Base-by-base conservation (phyloP, 2,329 filamentous ascomycete species). In the Cercospora nicotianae region DNA sequence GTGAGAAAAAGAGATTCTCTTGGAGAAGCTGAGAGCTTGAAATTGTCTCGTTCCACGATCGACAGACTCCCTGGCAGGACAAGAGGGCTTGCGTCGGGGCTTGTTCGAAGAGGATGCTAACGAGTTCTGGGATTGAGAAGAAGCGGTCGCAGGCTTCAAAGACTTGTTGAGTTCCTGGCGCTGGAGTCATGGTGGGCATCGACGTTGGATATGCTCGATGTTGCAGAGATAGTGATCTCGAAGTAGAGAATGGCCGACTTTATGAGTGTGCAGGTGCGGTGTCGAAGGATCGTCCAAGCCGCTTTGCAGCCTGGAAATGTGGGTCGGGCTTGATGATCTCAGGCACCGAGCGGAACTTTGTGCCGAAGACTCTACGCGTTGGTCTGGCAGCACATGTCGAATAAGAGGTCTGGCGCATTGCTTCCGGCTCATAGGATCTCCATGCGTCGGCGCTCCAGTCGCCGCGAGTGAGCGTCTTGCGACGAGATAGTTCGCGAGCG, bases 21-120 rank as follows among this genome's bases (percentile, higher is more conserved):
- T 69, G 69, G 8, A 69, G 26, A 13, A 30, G 42, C 13, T 66
- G n/a, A 1, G 60, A 65, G 8, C 57, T 3, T 9, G 23, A 16
- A 28, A 69, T 69, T 42, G 64, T 66, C 7, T 36, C 18, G 20
- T 65, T 64, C 69, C 67, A 67, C 16, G 9, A n/a, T 23, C 13
- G 30, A 30, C 67, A 70, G 51, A 70, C 69, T 18, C 59, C 42
- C 39, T 67, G 69, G 51, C 67, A 67, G 30, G 67, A 67, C 20
- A 70, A 6, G 5, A 70, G 55, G 2, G 59, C 67, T 9, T 58
- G 39, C 5, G 62, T 51, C 1, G 45, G n/a, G 10, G 65, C 64
- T 30, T 67, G 16, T 16, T 67, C 28, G 6, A 71, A 53, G 39
- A 69, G 65, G 6, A 69, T 45, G 28, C 51, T 48, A 13, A 71